These are phyloP conservation scores for Casuarina cunninghamiana DNA, from an alignment of 306 rosid species.

Conservation along the genomic window DNA sequence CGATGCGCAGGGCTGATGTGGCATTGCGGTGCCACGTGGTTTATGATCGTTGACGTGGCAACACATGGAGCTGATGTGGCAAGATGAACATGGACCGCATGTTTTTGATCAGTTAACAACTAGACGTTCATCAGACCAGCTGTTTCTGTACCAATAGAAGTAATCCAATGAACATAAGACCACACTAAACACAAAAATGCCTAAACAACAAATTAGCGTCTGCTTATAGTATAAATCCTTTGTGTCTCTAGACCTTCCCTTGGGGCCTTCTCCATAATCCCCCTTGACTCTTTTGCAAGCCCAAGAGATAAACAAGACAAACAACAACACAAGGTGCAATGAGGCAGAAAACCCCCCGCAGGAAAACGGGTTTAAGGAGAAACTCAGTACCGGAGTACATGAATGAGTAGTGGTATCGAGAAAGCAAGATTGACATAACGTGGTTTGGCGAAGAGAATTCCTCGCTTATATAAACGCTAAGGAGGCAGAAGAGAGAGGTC, in stretches of 20 bases:
- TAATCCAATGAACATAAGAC: constrained; percentile 21
- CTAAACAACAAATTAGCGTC: constrained; percentile 35
- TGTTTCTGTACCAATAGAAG: constrained; percentile 35
- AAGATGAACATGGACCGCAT: too few species aligned
- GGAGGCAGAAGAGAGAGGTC: too few species aligned
- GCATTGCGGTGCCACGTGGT: too few species aligned
- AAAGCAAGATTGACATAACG: constrained; percentile 16
- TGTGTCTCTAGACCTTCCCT: constrained; percentile 12
- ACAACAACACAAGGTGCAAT: constrained; percentile 32
- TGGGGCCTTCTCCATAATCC: constrained; percentile 20
- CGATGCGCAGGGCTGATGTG: too few species aligned
- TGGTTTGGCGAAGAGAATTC: too few species aligned
- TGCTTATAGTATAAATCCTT: constrained; percentile 7
- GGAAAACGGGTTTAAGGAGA: constrained; percentile 40
- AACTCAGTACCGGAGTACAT: constrained; percentile 18
- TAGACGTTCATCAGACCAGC: constrained; percentile 37
- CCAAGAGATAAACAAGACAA: constrained; percentile 25
- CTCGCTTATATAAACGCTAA: too few species aligned
- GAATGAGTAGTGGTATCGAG: background rate
- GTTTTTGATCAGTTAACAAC: background rate
- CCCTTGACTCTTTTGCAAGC: constrained; percentile 19
- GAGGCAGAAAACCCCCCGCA: constrained; percentile 28
- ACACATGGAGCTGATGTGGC: too few species aligned
- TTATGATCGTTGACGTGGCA: too few species aligned
- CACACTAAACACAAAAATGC: constrained; percentile 29